Percentiles rank a stretch among this genome's conserved stretches.
phyloP scores from a whole-genome alignment of 2,329 filamentous ascomycete genomes.

The Scleromitrula shiraiana region DNA sequence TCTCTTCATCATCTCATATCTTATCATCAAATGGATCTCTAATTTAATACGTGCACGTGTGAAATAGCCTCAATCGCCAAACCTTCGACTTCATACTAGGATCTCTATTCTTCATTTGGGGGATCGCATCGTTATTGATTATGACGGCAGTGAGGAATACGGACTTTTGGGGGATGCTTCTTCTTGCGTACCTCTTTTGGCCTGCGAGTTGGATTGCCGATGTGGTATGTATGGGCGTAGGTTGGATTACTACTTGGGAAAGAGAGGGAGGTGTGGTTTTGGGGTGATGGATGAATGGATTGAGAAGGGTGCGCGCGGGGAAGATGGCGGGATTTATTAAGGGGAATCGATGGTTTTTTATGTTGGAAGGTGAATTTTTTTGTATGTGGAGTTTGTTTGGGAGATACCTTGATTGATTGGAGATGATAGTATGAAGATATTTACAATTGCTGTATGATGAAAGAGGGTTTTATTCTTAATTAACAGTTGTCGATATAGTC shows the following conservation, averaged over 20 bases:
- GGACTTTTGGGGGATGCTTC: rapidly evolving
- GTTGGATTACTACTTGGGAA: not conserved
- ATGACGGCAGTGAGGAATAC: not conserved
- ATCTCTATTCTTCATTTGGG: not conserved
- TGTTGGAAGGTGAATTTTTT: too few species aligned
- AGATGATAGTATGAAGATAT: too few species aligned
- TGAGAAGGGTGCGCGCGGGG: too few species aligned
- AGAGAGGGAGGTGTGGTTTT: not conserved
- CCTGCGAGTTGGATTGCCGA: not conserved
- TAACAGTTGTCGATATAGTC: too few species aligned
- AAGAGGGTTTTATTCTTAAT: too few species aligned
- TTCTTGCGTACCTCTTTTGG: not conserved
- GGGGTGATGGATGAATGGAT: not conserved
- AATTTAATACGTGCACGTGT: not conserved
- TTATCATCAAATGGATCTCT: not conserved
- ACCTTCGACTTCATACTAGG: not conserved
- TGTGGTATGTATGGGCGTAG: not conserved
- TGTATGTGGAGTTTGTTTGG: too few species aligned
- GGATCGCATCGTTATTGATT: not conserved
- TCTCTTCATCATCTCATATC: not conserved
- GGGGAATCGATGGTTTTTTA: too few species aligned
- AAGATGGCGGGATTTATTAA: too few species aligned
- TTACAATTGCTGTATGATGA: too few species aligned
- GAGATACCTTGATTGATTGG: too few species aligned
- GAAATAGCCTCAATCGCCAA: too few species aligned